Conservation (phyloP, 2,329 filamentous ascomycete genomes). For the Teratosphaeria viscida region DNA sequence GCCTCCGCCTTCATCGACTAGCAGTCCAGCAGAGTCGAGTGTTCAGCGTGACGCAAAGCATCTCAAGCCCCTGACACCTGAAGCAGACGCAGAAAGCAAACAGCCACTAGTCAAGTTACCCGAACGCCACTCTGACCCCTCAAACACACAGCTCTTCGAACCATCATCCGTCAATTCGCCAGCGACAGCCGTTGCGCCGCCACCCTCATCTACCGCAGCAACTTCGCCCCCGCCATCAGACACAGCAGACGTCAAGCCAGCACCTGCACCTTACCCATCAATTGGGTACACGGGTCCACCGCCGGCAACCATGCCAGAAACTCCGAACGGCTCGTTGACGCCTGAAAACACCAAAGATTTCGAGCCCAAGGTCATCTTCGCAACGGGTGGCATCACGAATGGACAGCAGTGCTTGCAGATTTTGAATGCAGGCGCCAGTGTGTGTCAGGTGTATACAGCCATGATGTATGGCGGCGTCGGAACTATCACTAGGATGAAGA, state of each 20-base stretch:
- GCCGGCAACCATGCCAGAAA: neutral
- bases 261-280: constrained; percentile 1
- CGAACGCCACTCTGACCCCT: constrained; percentile 16
- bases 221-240: neutral
- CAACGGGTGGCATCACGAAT: constrained; percentile 83
- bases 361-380: constrained; percentile 72
- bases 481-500: constrained; percentile 46
- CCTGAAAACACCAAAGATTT: constrained; percentile 11
- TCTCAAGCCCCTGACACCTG: constrained; percentile 21
- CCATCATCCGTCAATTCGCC: neutral
- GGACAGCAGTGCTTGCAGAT: constrained; percentile 73
- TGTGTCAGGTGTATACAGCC: constrained; percentile 60
- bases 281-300: constrained; percentile 2
- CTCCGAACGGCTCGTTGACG: neutral
- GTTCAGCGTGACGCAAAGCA: constrained; percentile 20
- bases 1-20: neutral
- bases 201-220: constrained; percentile 1
- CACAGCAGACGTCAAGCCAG: neutral
- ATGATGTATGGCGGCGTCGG: constrained; percentile 53
- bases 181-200: constrained; percentile 1
- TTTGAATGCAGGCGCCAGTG: constrained; percentile 77
- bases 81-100: constrained; percentile 16
- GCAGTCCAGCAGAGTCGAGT: constrained; percentile 13
- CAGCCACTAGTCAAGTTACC: constrained; percentile 24
- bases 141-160: constrained; percentile 3